These are phyloP conservation scores for Populus nigra DNA, from an alignment of 345 rosid genomes.

Conservation along the genomic window DNA sequence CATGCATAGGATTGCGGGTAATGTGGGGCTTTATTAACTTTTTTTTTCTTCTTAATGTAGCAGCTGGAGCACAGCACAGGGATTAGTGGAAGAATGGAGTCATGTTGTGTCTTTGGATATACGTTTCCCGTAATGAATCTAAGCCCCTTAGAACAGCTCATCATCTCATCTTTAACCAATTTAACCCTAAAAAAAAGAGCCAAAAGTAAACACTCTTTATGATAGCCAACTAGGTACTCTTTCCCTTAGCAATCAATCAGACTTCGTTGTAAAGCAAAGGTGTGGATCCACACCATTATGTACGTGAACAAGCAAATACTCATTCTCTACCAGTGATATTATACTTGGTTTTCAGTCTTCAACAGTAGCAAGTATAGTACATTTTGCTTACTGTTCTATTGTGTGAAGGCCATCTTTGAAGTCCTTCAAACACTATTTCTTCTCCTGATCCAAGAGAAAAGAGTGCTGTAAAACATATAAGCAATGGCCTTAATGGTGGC, in stretches of 20 bases:
- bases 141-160: conserved; percentile 17
- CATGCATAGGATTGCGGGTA: not conserved
- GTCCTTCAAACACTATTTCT: not conserved
- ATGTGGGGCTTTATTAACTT: not conserved
- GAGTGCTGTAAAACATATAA: not conserved
- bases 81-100: conserved; percentile 12
- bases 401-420: not conserved
- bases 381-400: not conserved
- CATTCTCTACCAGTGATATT: not conserved
- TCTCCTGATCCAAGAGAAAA: not conserved
- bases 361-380: not conserved
- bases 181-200: not conserved
- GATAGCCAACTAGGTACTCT: conserved; percentile 23
- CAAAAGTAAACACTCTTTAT: conserved; percentile 4
- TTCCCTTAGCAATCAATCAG: conserved; percentile 35
- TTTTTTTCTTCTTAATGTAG: not conserved
- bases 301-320: no score
- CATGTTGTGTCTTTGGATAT: conserved; percentile 3
- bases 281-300: not conserved
- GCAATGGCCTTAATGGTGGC: conserved; percentile 22
- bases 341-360: not conserved
- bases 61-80: not conserved
- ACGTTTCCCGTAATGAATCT: conserved; percentile 22
- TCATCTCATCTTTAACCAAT: conserved; percentile 1
- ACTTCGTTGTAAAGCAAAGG: not conserved